Evolutionary conservation across 2,329 filamentous ascomycete genomes (phyloP).

Genomic region (Elsinoe arachidis): DNA sequence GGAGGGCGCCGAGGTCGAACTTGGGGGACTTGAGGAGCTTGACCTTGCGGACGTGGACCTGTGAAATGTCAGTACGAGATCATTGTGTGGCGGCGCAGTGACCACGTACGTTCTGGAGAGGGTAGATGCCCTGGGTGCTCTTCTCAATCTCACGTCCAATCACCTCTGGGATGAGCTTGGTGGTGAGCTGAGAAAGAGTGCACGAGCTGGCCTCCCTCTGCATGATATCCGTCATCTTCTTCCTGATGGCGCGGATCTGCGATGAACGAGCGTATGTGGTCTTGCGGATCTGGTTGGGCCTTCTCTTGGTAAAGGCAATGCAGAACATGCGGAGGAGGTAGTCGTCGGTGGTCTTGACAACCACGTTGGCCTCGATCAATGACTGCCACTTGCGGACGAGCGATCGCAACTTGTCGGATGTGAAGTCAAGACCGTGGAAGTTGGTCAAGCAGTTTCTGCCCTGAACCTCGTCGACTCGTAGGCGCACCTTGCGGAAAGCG

Average conservation of each 20-base stretch:
- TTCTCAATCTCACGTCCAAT: slow-evolving; percentile 99
- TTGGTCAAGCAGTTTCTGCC: slow-evolving; percentile 99
- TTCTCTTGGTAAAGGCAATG: slow-evolving; percentile 98
- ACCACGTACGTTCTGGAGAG: slow-evolving; percentile 81
- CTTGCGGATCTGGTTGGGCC: slow-evolving; percentile 99
- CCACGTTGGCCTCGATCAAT: slow-evolving; percentile 98
- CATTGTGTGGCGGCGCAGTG: not conserved
- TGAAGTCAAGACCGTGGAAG: slow-evolving; percentile 99
- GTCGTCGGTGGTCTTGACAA: slow-evolving; percentile 99
- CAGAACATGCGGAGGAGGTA: slow-evolving; percentile 98
- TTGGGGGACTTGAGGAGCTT: slow-evolving; percentile 98
- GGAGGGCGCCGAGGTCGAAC: slow-evolving; percentile 94
- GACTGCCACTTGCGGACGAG: slow-evolving; percentile 99
- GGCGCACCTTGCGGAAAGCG: slow-evolving; percentile 98
- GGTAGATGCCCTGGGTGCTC: slow-evolving; percentile 98
- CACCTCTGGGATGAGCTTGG: slow-evolving; percentile 98
- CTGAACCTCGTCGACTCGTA: slow-evolving; percentile 96
- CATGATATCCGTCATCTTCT: slow-evolving; percentile 99
- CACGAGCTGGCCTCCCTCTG: slow-evolving; percentile 88
- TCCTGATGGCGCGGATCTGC: slow-evolving; percentile 95
- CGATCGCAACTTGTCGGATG: slow-evolving; percentile 98
- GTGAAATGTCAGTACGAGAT: slow-evolving; percentile 28
- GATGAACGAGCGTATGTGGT: slow-evolving; percentile 96
- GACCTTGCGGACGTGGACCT: slow-evolving; percentile 99
- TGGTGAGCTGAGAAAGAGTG: slow-evolving; percentile 91